Evolutionary conservation across 495 filamentous ascomycete genomes (phyloP), one percentile per base, ranked within the genome.

Genomic region (Apiosordaria backusii): DNA sequence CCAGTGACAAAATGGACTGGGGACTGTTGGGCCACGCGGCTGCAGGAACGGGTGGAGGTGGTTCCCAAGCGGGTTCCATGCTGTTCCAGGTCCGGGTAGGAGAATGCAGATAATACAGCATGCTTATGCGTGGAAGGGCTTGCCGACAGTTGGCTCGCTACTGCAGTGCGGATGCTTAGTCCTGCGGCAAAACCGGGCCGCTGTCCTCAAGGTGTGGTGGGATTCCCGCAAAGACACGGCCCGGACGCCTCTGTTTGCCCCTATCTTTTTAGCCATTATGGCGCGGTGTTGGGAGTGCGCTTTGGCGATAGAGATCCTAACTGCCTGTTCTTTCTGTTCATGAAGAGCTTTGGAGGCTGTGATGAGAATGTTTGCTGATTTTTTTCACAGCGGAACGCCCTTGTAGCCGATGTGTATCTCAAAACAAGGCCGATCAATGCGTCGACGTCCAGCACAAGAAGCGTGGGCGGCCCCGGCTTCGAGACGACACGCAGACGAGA

Each of bases 391-490:
- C 84, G 29, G 82, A 86, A 67, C 81, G 87, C 61, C 87, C 87
- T 24, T 89, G 87, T 65, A 84, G 84, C 59, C 79, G 87, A 61
- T 89, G 87, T 72, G 71, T 84, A 62, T 82, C 79, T 61, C 86
- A 84, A 74, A 85, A 85, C 62, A 88, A 88, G 68, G 78, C 97
- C 85, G 89, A 93, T 61, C 86, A 90, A n/a, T 98, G 94, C 70
- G 83, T 92, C 61, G 95, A 99, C 76, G 92, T 98, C 23, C 92
- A 93, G 70, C 94, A 98, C 78, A 99, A 97, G 79, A 98, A 97
- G 75, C 84, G 95, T 67, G 95, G 95, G 22, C 85, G 95, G 64
- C 95, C 95, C 70, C 89, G 95, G 61, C 82, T 99, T 72, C 90
- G 94, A 74, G 93, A 97, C 71, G 95, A 97, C 61, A 77, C 81